phyloP scores from a whole-genome alignment of 2,329 filamentous ascomycete species.

The Dactylella cylindrospora region DNA sequence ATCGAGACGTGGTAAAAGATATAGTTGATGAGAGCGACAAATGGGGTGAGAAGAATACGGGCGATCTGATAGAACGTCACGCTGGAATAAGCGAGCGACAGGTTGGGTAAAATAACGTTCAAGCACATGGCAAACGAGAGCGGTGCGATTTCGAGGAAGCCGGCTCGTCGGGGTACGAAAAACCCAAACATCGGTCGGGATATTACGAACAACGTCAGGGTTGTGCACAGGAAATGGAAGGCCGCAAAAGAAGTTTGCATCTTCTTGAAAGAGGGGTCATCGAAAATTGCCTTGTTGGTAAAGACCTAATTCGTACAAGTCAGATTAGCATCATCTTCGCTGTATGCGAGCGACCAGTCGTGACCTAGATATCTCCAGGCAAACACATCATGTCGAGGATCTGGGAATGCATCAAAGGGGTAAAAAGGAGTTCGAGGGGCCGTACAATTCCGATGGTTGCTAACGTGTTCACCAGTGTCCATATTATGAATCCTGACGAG shows the following conservation, averaged over 20 bases:
- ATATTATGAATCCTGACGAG: conserved; percentile 52
- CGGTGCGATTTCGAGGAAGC: conserved; percentile 62
- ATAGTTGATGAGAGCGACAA: conserved; percentile 66
- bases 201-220: conserved; percentile 63
- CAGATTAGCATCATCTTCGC: no score
- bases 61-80: conserved; percentile 72
- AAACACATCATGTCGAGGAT: conserved; percentile 1
- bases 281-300: conserved; percentile 70
- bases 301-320: conserved; percentile 59
- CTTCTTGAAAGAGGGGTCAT: conserved; percentile 62
- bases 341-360: not conserved
- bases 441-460: conserved; percentile 66
- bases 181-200: conserved; percentile 62
- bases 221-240: conserved; percentile 70
- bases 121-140: conserved; percentile 68
- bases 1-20: conserved; percentile 62
- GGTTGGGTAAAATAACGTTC: conserved; percentile 69
- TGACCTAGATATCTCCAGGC: not conserved
- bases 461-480: conserved; percentile 65
- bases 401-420: conserved; percentile 16
- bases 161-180: conserved; percentile 62
- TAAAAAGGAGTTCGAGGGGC: conserved; percentile 22
- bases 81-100: conserved; percentile 67
- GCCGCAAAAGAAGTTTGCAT: conserved; percentile 67
- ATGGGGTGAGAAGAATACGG: conserved; percentile 67